Percentiles rank a stretch among this genome's conserved stretches.
Evolutionary conservation across 2,329 filamentous ascomycete species (phyloP).

Genomic region (Verticillium isaacii): DNA sequence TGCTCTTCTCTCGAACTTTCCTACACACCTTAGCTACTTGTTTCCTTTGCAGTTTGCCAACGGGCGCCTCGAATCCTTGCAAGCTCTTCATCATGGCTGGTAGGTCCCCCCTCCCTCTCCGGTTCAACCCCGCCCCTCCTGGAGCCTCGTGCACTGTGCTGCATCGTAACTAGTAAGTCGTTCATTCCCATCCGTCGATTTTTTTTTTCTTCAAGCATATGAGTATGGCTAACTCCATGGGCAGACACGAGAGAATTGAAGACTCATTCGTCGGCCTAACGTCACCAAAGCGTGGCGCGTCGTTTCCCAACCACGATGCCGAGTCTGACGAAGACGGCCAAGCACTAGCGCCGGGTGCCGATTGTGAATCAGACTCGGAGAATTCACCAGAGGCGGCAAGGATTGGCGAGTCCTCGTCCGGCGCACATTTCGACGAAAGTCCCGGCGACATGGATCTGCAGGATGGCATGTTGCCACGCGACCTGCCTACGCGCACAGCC

Average conservation of each 20-base stretch:
- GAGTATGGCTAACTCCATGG: neutral
- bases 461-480: conserved; percentile 56
- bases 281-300: conserved; percentile 9
- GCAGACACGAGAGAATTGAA: neutral
- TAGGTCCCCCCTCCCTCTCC: conserved; percentile 10
- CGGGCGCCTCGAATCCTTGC: neutral
- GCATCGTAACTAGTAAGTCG: conserved; percentile 10
- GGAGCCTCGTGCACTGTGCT: neutral
- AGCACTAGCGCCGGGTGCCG: conserved; percentile 2
- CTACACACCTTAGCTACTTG: too few species aligned
- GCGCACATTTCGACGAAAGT: neutral
- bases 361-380: conserved; percentile 7
- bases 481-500: conserved; percentile 67
- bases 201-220: neutral
- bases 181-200: neutral
- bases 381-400: conserved; percentile 4
- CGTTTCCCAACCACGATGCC: conserved; percentile 7
- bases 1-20: too few species aligned
- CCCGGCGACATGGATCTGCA: conserved; percentile 23
- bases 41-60: too few species aligned
- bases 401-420: neutral
- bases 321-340: conserved; percentile 11
- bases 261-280: conserved; percentile 10
- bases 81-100: conserved; percentile 11
- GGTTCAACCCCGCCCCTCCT: neutral